phyloP scores from a whole-genome alignment of 495 filamentous ascomycete species.

The Penicillium canariense region DNA sequence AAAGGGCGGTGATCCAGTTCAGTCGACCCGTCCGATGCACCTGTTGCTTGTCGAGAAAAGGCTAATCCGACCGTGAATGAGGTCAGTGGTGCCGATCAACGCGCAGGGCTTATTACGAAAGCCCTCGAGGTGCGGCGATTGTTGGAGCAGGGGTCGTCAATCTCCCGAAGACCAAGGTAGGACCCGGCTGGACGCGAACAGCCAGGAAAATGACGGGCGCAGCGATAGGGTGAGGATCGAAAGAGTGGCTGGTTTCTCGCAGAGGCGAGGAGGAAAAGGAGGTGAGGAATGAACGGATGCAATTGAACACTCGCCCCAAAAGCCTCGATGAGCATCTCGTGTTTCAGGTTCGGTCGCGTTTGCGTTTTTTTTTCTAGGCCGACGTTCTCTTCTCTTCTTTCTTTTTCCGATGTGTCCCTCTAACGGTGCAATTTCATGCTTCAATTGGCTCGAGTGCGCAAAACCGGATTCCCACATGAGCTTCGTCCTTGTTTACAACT shows the following conservation, averaged over 20 bases:
- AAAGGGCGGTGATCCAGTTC: constrained; percentile 18
- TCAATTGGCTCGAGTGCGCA: neutral
- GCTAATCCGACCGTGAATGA: constrained; percentile 12
- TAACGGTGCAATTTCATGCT: neutral
- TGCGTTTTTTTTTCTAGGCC: neutral
- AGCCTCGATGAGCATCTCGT: constrained; percentile 8
- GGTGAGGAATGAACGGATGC: constrained; percentile 27
- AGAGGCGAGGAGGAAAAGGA: constrained; percentile 13
- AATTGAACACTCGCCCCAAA: neutral
- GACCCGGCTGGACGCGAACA: no score
- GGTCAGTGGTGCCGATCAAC: constrained; percentile 21
- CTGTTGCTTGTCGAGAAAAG: neutral
- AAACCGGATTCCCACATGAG: neutral
- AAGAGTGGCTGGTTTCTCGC: no score
- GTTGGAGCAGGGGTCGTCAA: constrained; percentile 1
- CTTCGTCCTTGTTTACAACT: neutral
- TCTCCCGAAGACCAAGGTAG: no score
- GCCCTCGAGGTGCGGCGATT: neutral
- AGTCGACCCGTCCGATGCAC: constrained; percentile 7
- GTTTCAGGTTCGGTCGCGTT: constrained; percentile 16
- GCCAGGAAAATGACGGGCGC: neutral
- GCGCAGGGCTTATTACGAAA: no score
- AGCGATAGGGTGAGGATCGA: neutral
- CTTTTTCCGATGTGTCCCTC: no score
- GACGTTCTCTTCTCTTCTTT: neutral